Evolutionary conservation across 2,329 filamentous ascomycete genomes (phyloP).

Genomic region (Trichoderma arundinaceum): DNA sequence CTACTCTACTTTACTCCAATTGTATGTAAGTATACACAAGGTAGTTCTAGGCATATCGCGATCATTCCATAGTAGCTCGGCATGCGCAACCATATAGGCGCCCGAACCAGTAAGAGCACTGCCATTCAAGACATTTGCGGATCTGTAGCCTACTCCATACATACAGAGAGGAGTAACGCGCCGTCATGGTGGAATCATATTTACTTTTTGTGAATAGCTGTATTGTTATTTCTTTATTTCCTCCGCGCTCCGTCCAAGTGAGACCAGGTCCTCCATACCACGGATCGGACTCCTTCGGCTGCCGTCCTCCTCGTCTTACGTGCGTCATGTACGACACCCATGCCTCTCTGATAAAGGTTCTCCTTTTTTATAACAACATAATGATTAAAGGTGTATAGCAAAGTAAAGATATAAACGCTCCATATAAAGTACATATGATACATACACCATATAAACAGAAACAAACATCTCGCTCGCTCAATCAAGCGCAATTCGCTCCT

Average conservation of each 20-base stretch:
- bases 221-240: not conserved
- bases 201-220: not conserved
- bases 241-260: too few species aligned
- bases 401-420: not conserved
- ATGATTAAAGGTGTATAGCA: not conserved
- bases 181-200: not conserved
- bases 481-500: not conserved
- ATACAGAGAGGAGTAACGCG: too few species aligned
- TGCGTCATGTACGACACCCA: constrained; percentile 1
- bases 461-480: not conserved
- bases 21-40: not conserved
- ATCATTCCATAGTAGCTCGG: not conserved
- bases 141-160: too few species aligned
- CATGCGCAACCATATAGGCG: not conserved
- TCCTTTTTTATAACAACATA: too few species aligned
- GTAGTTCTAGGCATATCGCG: too few species aligned
- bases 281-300: not conserved
- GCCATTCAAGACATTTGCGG: too few species aligned
- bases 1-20: not conserved
- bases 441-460: not conserved
- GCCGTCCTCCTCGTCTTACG: constrained; percentile 1
- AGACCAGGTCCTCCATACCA: not conserved
- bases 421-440: not conserved
- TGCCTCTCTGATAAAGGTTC: not conserved
- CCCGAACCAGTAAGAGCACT: not conserved